Percentiles rank a stretch among this genome's conserved stretches.
These are phyloP conservation scores for Plasmodium sp. DNA, from an alignment of 169 alveolate species.

Conservation along the genomic window DNA sequence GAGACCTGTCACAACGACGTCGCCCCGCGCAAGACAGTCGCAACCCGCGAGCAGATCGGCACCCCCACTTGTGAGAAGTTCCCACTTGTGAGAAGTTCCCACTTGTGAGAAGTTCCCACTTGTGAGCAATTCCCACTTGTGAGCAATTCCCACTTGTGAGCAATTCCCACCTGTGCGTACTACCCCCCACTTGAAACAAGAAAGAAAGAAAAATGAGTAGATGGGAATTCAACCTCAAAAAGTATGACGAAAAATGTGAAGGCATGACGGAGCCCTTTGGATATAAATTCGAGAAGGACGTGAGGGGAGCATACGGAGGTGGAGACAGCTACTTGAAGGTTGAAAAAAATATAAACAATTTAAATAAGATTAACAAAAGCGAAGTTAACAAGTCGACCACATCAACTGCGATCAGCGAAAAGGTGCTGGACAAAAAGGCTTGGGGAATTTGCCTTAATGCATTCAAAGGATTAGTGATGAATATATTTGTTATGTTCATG, in stretches of 20 bases:
- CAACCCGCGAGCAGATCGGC: background rate
- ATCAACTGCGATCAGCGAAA: background rate
- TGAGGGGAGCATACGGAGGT: conserved; percentile 6
- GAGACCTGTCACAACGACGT: background rate
- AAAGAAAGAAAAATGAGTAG: conserved; percentile 60
- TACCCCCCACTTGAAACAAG: background rate
- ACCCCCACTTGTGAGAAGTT: background rate
- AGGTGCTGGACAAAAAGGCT: conserved; percentile 36
- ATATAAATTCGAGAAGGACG: conserved; percentile 46
- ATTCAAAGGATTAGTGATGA: conserved; percentile 67
- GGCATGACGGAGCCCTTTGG: conserved; percentile 61
- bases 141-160: background rate
- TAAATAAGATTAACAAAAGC: conserved; percentile 32
- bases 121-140: background rate
- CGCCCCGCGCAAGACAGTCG: background rate
- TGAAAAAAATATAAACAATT: conserved; percentile 45
- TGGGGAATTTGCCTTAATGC: conserved; percentile 55
- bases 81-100: background rate
- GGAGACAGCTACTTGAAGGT: conserved; percentile 61
- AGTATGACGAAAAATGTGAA: conserved; percentile 31
- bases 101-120: background rate
- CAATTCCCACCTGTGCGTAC: background rate
- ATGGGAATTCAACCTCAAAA: conserved; percentile 54
- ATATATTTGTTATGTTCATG: conserved; percentile 72
- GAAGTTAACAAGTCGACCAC: conserved; percentile 23